A percentile compares a stretch with the other conserved stretches of the same genome.
phyloP scores from a whole-genome alignment of 1,284 basidiomycete species.

The Pascua sp. region DNA sequence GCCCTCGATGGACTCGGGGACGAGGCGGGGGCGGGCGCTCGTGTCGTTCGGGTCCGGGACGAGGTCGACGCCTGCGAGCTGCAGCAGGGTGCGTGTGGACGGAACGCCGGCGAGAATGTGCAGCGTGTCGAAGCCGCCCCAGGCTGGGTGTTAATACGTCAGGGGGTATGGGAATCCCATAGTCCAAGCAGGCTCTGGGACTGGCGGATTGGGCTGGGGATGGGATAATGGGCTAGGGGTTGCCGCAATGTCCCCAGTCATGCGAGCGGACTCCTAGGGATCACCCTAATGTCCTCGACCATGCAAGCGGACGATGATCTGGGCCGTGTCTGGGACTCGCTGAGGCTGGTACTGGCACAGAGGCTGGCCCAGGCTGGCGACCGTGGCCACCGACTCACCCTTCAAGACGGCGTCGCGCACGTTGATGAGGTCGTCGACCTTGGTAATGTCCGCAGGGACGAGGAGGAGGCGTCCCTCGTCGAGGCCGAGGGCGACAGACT shows the following conservation, averaged over 20 bases:
- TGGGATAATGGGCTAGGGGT: no score
- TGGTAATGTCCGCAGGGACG: slow-evolving; percentile 64
- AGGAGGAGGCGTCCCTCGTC: slow-evolving; percentile 44
- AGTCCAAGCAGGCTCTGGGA: neutral
- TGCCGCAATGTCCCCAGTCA: no score
- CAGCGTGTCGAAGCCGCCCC: slow-evolving; percentile 78
- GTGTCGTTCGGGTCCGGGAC: slow-evolving; percentile 17
- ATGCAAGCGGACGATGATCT: no score
- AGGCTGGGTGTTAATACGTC: slow-evolving; percentile 54
- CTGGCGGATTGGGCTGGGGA: no score
- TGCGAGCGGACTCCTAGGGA: no score
- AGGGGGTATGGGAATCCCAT: no score
- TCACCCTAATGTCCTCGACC: no score
- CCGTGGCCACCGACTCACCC: slow-evolving; percentile 51
- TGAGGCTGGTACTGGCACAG: neutral
- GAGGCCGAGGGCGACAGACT: slow-evolving; percentile 54
- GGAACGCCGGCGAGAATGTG: slow-evolving; percentile 82
- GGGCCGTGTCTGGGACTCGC: no score
- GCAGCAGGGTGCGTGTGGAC: slow-evolving; percentile 71
- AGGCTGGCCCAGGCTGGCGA: neutral
- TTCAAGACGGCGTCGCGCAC: slow-evolving; percentile 59
- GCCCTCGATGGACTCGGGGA: slow-evolving; percentile 3
- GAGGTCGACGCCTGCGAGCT: slow-evolving; percentile 62
- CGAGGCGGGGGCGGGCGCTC: slow-evolving; percentile 6
- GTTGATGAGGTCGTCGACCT: slow-evolving; percentile 64